Evolutionary conservation across 208 protist genomes (phyloP).

Genomic region (Leishmania arabica): DNA sequence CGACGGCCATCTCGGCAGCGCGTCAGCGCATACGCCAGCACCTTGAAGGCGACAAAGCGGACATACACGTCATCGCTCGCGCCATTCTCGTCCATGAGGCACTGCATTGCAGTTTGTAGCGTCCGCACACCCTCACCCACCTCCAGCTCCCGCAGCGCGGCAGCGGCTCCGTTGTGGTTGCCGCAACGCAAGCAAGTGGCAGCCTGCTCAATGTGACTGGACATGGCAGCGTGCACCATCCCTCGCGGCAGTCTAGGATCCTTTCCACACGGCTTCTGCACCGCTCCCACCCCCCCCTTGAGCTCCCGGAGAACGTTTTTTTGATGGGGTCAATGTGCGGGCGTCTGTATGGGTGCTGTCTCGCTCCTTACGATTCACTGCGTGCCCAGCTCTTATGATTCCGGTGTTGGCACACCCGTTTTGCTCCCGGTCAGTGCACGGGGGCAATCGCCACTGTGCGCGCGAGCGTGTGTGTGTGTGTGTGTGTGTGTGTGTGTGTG

Average conservation of each 20-base stretch:
- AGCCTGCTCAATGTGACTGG: slow-evolving; percentile 35
- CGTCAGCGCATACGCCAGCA: slow-evolving; percentile 61
- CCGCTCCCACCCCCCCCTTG: background rate
- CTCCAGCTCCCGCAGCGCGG: slow-evolving; percentile 48
- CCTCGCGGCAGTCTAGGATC: background rate
- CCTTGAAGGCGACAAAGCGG: slow-evolving; percentile 68
- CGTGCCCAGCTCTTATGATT: background rate
- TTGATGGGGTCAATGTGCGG: background rate
- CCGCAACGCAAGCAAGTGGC: slow-evolving; percentile 57
- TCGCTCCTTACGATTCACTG: background rate
- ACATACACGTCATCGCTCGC: slow-evolving; percentile 40
- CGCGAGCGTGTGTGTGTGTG: background rate
- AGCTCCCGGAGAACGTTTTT: background rate
- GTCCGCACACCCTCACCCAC: slow-evolving; percentile 29
- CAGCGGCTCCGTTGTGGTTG: slow-evolving; percentile 55
- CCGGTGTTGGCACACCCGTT: background rate
- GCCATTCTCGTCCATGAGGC: slow-evolving; percentile 16
- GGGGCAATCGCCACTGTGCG: background rate
- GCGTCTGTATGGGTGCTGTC: background rate
- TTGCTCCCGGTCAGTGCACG: background rate
- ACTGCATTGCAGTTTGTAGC: slow-evolving; percentile 32
- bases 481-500: too few relatives aligned
- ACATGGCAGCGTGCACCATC: background rate
- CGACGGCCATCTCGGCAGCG: slow-evolving; percentile 29
- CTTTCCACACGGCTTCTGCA: background rate